Percentiles rank a stretch among this genome's conserved stretches.
Conservation (phyloP, 2,329 filamentous ascomycete genomes). For the Tolypocladium tundrense region DNA sequence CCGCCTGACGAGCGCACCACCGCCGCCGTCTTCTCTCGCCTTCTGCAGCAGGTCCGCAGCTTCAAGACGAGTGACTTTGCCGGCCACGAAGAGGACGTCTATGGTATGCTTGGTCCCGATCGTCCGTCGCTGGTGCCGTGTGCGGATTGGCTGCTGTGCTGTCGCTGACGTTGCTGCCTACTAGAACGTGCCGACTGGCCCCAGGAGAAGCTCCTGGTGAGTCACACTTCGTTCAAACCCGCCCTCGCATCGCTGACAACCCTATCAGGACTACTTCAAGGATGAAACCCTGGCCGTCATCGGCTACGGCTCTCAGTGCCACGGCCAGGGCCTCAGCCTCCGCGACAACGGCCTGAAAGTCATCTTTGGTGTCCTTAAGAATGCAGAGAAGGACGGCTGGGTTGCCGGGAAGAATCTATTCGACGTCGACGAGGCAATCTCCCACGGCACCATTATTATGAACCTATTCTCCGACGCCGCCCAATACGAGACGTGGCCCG, state of each 20-base stretch:
- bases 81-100: too few species aligned
- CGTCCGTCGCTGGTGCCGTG: too few species aligned
- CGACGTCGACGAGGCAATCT: conserved; percentile 93
- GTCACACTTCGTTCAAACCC: background rate
- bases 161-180: too few species aligned
- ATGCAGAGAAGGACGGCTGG: conserved; percentile 95
- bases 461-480: conserved; percentile 97
- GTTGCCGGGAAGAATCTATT: conserved; percentile 98
- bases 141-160: too few species aligned
- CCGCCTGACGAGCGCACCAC: too few species aligned
- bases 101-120: too few species aligned
- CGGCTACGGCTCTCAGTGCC: conserved; percentile 94
- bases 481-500: conserved; percentile 97
- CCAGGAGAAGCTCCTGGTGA: too few species aligned
- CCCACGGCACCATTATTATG: conserved; percentile 90
- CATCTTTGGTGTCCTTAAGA: conserved; percentile 99
- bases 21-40: too few species aligned
- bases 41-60: too few species aligned
- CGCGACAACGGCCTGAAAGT: conserved; percentile 99
- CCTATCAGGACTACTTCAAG: conserved; percentile 93
- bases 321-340: conserved; percentile 98
- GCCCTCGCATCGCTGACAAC: conserved; percentile 3
- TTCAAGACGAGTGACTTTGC: too few species aligned
- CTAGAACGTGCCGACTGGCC: too few species aligned
- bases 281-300: conserved; percentile 98